Conservation (phyloP, 1,284 basidiomycete genomes). For the Ceratobasidium sp. region DNA sequence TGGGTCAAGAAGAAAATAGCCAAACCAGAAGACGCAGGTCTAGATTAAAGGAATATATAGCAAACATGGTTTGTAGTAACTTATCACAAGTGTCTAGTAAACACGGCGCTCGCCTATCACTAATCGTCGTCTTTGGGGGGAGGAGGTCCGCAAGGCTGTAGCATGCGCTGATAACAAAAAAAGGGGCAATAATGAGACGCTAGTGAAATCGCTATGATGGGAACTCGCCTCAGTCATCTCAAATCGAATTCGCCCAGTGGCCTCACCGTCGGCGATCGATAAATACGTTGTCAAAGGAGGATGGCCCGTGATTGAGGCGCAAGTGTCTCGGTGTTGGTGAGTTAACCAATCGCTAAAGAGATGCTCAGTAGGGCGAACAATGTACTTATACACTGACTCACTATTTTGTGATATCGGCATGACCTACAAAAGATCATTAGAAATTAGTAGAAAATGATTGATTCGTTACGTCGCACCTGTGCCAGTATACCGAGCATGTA, state of each 20-base stretch:
- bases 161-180: conserved; percentile 79
- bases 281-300: conserved; percentile 88
- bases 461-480: conserved; percentile 72
- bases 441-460: conserved; percentile 36
- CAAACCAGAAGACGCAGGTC: neutral
- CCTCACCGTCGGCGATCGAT: conserved; percentile 93
- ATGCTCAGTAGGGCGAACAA: conserved; percentile 27
- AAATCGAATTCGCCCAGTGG: conserved; percentile 90
- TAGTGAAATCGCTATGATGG: neutral
- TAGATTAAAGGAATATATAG: neutral
- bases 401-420: conserved; percentile 96
- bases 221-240: conserved; percentile 92
- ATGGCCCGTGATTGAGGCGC: conserved; percentile 93
- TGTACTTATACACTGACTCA: conserved; percentile 62
- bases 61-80: neutral
- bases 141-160: conserved; percentile 98
- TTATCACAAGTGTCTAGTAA: neutral
- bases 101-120: conserved; percentile 13
- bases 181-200: conserved; percentile 35
- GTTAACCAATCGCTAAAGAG: conserved; percentile 92
- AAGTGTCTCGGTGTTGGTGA: conserved; percentile 96
- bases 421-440: conserved; percentile 67
- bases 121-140: conserved; percentile 91
- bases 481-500: conserved; percentile 96
- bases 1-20: neutral